Percentiles rank a stretch among this genome's conserved stretches.
Conservation (phyloP, 371 early-diverging fungal species). For the Mortierella sp. region DNA sequence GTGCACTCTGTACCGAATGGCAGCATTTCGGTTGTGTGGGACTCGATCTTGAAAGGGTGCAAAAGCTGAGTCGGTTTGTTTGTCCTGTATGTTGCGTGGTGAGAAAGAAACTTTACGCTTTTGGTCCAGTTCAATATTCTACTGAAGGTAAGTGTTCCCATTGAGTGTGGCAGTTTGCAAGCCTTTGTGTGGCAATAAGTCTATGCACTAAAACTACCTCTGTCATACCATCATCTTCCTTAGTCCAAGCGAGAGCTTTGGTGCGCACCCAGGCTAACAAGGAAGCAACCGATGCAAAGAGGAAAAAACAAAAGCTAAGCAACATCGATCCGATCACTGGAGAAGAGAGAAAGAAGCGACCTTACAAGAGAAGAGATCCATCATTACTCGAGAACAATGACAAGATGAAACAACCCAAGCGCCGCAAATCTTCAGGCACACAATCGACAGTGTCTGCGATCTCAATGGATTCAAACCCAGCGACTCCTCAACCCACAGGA, state of each 20-base stretch:
- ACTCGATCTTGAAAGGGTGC: constrained; percentile 42
- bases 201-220: not conserved
- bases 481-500: constrained; percentile 1
- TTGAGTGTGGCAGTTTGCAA: not conserved
- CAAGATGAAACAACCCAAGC: constrained; percentile 30
- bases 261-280: constrained; percentile 25
- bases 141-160: constrained; percentile 29
- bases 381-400: constrained; percentile 25
- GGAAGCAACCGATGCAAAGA: constrained; percentile 32
- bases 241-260: constrained; percentile 32
- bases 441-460: constrained; percentile 7
- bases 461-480: not conserved
- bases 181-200: not conserved
- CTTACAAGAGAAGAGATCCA: constrained; percentile 34
- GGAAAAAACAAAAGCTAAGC: constrained; percentile 30
- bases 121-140: constrained; percentile 13
- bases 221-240: not conserved
- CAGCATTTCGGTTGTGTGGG: constrained; percentile 69
- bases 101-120: constrained; percentile 35
- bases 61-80: constrained; percentile 31
- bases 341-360: constrained; percentile 46
- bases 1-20: constrained; percentile 72
- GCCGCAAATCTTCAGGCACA: constrained; percentile 38
- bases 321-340: constrained; percentile 24
- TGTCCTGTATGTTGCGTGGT: constrained; percentile 45